These are phyloP conservation scores for Venturia carpophila DNA, from an alignment of 2,329 filamentous ascomycete genomes.

Conservation along the genomic window DNA sequence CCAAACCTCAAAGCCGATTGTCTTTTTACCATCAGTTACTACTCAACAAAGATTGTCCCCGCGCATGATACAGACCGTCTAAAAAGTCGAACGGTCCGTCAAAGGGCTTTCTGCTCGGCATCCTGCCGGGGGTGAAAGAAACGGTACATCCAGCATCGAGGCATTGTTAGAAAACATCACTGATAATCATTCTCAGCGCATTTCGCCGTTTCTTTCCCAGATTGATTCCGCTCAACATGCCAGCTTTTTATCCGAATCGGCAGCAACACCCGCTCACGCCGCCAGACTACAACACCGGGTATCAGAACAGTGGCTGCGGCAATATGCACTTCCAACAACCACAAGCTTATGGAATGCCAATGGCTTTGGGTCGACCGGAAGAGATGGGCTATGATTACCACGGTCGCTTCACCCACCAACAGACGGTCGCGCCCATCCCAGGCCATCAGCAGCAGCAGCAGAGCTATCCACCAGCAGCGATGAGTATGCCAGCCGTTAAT, in stretches of 20 bases:
- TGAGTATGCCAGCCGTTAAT: constrained; percentile 29
- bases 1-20: not conserved
- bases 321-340: constrained; percentile 39
- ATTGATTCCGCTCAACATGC: constrained; percentile 36
- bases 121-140: constrained; percentile 31
- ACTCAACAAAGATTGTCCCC: constrained; percentile 2
- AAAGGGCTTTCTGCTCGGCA: constrained; percentile 31
- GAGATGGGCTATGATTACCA: constrained; percentile 39
- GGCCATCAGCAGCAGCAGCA: constrained; percentile 35
- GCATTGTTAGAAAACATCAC: not conserved
- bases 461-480: constrained; percentile 25
- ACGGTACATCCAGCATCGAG: constrained; percentile 27
- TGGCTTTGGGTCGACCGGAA: constrained; percentile 36
- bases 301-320: constrained; percentile 36
- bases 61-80: constrained; percentile 18
- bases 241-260: constrained; percentile 42
- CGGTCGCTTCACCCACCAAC: constrained; percentile 39
- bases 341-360: constrained; percentile 34
- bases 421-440: constrained; percentile 29
- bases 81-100: constrained; percentile 17
- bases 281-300: constrained; percentile 40
- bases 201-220: constrained; percentile 37
- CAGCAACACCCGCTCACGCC: constrained; percentile 41
- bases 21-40: constrained; percentile 8
- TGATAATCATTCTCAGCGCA: constrained; percentile 1